These are phyloP conservation scores for Mucor sp. DNA, from an alignment of 371 early-diverging fungal genomes.

Conservation along the genomic window DNA sequence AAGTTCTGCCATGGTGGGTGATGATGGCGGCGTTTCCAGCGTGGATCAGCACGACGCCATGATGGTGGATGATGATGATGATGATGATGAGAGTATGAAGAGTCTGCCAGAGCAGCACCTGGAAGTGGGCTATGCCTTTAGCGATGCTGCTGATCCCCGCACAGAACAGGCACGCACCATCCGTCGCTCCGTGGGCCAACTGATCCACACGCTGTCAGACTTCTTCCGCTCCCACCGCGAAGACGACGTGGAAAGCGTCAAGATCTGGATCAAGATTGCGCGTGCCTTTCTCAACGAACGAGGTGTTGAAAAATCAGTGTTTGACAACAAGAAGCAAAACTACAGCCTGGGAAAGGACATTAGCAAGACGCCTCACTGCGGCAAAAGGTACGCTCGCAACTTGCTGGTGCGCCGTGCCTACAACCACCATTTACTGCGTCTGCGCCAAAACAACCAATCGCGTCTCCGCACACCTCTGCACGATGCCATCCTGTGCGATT, in stretches of 20 bases:
- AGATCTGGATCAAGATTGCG: slow-evolving; percentile 64
- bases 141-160: slow-evolving; percentile 52
- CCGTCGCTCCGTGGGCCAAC: slow-evolving; percentile 55
- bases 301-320: slow-evolving; percentile 61
- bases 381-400: slow-evolving; percentile 55
- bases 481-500: slow-evolving; percentile 54
- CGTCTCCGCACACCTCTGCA: slow-evolving; percentile 47
- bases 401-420: slow-evolving; percentile 55
- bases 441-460: slow-evolving; percentile 62
- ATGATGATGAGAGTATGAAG: slow-evolving; percentile 41
- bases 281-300: slow-evolving; percentile 63
- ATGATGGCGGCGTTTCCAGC: slow-evolving; percentile 51
- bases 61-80: not conserved
- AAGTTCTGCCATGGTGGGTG: slow-evolving; percentile 54
- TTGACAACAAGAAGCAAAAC: slow-evolving; percentile 51
- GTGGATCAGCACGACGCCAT: not conserved
- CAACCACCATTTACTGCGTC: slow-evolving; percentile 60
- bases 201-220: slow-evolving; percentile 54
- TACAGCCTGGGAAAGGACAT: slow-evolving; percentile 66
- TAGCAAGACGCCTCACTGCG: slow-evolving; percentile 43
- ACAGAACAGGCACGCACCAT: slow-evolving; percentile 44
- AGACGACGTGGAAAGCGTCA: slow-evolving; percentile 80
- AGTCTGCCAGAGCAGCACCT: slow-evolving; percentile 37
- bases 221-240: slow-evolving; percentile 60
- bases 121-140: slow-evolving; percentile 65